Conservation (phyloP, 202 grass and related monocot genomes). For the Digitaria exilis region DNA sequence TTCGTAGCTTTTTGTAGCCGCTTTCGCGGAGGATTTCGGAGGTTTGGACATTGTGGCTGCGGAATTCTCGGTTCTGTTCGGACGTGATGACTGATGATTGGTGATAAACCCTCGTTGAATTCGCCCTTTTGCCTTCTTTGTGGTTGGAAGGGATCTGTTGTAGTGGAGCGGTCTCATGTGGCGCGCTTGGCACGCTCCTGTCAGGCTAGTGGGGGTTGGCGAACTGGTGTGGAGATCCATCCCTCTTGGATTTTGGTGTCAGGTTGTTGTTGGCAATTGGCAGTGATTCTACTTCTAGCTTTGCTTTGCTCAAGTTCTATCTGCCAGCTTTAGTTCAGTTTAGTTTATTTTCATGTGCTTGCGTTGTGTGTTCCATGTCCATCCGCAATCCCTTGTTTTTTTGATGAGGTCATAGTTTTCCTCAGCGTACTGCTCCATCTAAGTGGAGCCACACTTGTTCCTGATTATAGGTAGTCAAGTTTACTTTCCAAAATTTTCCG, state of each 20-base stretch:
- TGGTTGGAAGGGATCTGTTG: background rate
- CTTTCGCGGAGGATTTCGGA: background rate
- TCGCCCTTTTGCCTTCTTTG: background rate
- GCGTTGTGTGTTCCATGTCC: background rate
- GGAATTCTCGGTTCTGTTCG: conserved; percentile 12
- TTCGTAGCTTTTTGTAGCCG: background rate
- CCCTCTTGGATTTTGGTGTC: background rate
- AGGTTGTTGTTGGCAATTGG: background rate
- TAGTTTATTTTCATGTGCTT: background rate
- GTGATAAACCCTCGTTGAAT: conserved; percentile 12
- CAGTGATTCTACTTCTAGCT: conserved; percentile 6
- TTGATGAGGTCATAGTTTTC: background rate
- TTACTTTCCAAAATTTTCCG: background rate
- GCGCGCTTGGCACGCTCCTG: background rate
- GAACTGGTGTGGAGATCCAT: background rate
- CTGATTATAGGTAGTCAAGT: background rate
- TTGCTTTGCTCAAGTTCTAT: background rate
- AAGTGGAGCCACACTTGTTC: background rate
- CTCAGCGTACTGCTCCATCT: background rate
- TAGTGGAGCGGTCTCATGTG: background rate
- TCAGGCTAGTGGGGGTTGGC: background rate
- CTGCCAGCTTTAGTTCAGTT: background rate
- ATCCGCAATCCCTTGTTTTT: background rate
- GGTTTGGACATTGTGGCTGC: conserved; percentile 5
- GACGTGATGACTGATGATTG: background rate